Percentiles rank a stretch among this genome's conserved stretches.
Conservation (phyloP, 495 filamentous ascomycete genomes). For the Daldinia bambusicola region DNA sequence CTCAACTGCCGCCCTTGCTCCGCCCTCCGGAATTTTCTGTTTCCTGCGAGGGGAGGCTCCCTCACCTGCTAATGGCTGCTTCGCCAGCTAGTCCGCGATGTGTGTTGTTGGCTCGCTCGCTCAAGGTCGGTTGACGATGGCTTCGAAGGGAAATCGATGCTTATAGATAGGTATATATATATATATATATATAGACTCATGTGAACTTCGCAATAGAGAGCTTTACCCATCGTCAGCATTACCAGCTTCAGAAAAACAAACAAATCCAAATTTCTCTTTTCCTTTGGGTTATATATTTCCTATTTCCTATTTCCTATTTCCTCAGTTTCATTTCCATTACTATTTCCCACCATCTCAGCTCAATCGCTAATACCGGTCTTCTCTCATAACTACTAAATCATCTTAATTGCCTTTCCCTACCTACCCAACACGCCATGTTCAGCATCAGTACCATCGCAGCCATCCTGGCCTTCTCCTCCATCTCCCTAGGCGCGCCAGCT, state of each 20-base stretch:
- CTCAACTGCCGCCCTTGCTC: conserved; percentile 22
- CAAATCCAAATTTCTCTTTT: conserved; percentile 17
- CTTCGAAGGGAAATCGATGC: neutral
- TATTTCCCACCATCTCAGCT: conserved; percentile 6
- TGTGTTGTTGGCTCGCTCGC: conserved; percentile 6
- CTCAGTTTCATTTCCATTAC: conserved; percentile 23
- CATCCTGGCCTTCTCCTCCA: conserved; percentile 43
- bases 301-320: conserved; percentile 11
- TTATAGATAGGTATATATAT: no score
- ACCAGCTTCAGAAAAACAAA: conserved; percentile 13
- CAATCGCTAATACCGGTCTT: conserved; percentile 15
- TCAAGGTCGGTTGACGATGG: neutral
- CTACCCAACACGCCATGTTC: conserved; percentile 26
- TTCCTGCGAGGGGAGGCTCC: conserved; percentile 6
- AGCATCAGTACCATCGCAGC: conserved; percentile 32
- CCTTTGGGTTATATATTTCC: conserved; percentile 25
- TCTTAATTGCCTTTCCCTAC: conserved; percentile 13
- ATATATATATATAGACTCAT: conserved; percentile 30
- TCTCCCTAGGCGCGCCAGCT: conserved; percentile 34
- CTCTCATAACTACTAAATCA: conserved; percentile 3
- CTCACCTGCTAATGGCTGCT: neutral
- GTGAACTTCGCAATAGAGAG: conserved; percentile 10
- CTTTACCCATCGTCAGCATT: conserved; percentile 14
- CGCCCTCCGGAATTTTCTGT: conserved; percentile 25
- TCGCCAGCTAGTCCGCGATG: neutral